A percentile compares a stretch with the other conserved stretches of the same genome.
Evolutionary conservation across 306 rosid species (phyloP).

Genomic region (Spatholobus suberectus): DNA sequence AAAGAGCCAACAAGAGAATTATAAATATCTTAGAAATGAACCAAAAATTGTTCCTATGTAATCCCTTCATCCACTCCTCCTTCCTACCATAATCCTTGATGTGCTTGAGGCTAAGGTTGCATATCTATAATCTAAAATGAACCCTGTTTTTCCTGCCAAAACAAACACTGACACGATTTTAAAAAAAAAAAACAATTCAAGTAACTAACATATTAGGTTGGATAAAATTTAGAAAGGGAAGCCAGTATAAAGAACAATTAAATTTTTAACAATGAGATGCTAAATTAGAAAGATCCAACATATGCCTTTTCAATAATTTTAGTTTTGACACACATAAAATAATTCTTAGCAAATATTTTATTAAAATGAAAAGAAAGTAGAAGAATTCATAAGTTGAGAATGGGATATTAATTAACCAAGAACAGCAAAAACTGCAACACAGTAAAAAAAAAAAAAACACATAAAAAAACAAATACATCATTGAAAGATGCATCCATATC

Average conservation of each 20-base stretch:
- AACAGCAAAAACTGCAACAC: not conserved
- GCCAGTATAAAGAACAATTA: too few species aligned
- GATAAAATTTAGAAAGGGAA: not conserved
- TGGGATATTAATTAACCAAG: not conserved
- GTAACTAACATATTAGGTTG: not conserved
- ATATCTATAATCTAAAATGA: not conserved
- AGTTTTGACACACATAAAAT: not conserved
- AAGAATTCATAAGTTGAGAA: not conserved
- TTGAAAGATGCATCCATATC: not conserved
- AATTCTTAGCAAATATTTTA: not conserved
- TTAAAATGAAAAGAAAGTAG: not conserved
- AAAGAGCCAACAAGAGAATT: too few species aligned
- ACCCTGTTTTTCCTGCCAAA: not conserved
- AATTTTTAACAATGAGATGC: not conserved
- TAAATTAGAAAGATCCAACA: not conserved
- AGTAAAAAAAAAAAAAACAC: not conserved
- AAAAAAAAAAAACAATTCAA: too few species aligned
- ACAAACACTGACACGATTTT: too few species aligned
- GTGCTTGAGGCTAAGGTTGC: not conserved
- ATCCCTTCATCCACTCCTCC: not conserved
- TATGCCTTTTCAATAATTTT: not conserved
- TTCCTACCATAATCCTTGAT: not conserved
- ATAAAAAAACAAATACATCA: not conserved
- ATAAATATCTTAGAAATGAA: too few species aligned
- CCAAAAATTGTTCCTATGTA: not conserved